These are phyloP conservation scores for Geotrichum macrosporum DNA, from an alignment of 1,139 yeast species.

Conservation along the genomic window DNA sequence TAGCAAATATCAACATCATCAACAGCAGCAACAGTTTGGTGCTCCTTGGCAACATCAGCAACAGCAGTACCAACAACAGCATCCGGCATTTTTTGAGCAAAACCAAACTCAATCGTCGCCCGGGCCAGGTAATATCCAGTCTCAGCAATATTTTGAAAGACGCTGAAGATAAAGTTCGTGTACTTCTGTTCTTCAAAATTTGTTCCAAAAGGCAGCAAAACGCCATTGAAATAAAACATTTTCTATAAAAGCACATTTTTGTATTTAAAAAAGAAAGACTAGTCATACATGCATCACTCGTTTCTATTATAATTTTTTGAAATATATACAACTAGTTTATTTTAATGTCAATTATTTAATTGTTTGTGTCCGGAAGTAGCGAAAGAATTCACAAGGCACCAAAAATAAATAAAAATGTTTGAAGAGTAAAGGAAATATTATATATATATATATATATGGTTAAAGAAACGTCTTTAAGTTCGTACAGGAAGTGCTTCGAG, in stretches of 20 bases:
- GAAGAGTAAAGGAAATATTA: conserved; percentile 6
- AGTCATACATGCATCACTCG: too few species aligned
- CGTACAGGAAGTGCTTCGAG: conserved; percentile 21
- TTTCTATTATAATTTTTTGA: too few species aligned
- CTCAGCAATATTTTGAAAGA: conserved; percentile 17
- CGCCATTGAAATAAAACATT: not conserved
- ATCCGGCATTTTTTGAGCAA: conserved; percentile 14
- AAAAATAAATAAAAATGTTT: not conserved
- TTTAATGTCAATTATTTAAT: too few species aligned
- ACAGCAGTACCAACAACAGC: conserved; percentile 8
- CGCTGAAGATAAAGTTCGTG: conserved; percentile 7
- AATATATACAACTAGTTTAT: too few species aligned
- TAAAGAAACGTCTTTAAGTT: not conserved
- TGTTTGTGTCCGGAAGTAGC: too few species aligned
- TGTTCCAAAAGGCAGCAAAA: not conserved
- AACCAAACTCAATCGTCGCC: conserved; percentile 13
- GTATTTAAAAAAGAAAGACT: too few species aligned
- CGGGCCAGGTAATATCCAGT: conserved; percentile 5
- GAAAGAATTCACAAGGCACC: too few species aligned
- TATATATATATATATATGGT: conserved; percentile 1
- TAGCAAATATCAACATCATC: conserved; percentile 9
- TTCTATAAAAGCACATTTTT: too few species aligned
- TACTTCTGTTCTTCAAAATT: too few species aligned
- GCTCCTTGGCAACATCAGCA: conserved; percentile 5
- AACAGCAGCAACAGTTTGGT: not conserved